These are phyloP conservation scores for Wickerhamiella slavikovae DNA, from an alignment of 805 yeast genomes.

Conservation along the genomic window DNA sequence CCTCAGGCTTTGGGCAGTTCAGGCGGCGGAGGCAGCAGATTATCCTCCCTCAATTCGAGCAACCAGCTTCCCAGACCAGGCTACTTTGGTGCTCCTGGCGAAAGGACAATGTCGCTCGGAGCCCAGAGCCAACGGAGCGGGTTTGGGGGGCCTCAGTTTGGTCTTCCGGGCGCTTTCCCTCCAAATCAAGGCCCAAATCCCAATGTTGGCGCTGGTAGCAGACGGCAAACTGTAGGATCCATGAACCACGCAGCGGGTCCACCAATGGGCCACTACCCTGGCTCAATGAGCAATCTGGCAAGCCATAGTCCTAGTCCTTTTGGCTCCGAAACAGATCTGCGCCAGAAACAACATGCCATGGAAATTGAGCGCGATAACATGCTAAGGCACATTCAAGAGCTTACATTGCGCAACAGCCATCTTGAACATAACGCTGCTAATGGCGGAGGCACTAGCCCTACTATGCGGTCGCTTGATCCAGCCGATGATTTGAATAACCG, in stretches of 20 bases:
- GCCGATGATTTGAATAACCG: not conserved
- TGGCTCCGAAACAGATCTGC: not conserved
- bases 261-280: not conserved
- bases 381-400: not conserved
- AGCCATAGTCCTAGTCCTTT: not conserved
- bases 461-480: not conserved
- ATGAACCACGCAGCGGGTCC: not conserved
- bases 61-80: not conserved
- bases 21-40: not conserved
- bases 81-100: not conserved
- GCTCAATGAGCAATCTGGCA: not conserved
- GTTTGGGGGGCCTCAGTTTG: not conserved
- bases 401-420: not conserved
- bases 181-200: not conserved
- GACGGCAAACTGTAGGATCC: too few species aligned
- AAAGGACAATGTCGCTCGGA: constrained; percentile 3
- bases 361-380: constrained; percentile 1
- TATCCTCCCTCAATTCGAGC: not conserved
- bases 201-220: not conserved
- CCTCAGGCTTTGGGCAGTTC: constrained; percentile 1
- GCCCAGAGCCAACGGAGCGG: not conserved
- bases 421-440: not conserved
- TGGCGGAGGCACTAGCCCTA: not conserved
- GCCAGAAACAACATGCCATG: not conserved
- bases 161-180: too few species aligned